Evolutionary conservation across 805 yeast species (phyloP).

Genomic region (Cyberlindnera bimundalis): DNA sequence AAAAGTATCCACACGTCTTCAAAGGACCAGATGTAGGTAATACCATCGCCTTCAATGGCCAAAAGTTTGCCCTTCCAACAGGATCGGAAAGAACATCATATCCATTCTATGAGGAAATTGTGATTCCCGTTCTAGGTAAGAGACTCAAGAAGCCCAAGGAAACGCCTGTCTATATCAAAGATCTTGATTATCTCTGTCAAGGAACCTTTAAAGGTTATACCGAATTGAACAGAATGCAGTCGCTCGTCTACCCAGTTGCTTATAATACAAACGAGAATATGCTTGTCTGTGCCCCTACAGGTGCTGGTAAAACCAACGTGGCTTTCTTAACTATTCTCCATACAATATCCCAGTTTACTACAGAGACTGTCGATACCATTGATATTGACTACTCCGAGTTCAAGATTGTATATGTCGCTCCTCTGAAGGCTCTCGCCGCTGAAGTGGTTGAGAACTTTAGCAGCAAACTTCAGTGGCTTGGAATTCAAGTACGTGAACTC

Average conservation of each 20-base stretch:
- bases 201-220: constrained; percentile 81
- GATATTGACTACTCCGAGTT: constrained; percentile 80
- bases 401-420: constrained; percentile 90
- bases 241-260: constrained; percentile 87
- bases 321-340: constrained; percentile 80
- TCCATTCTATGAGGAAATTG: constrained; percentile 72
- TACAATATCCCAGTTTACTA: constrained; percentile 68
- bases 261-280: constrained; percentile 91
- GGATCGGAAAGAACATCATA: constrained; percentile 70
- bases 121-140: constrained; percentile 69
- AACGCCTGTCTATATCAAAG: constrained; percentile 52
- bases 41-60: constrained; percentile 75
- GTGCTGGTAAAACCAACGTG: constrained; percentile 97
- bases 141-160: constrained; percentile 37
- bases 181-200: constrained; percentile 73
- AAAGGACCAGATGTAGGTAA: constrained; percentile 65
- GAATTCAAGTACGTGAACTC: constrained; percentile 79
- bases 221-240: constrained; percentile 81
- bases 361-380: constrained; percentile 47
- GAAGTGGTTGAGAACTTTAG: constrained; percentile 92
- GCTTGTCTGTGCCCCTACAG: constrained; percentile 96
- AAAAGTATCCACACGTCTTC: constrained; percentile 83
- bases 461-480: constrained; percentile 75
- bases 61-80: constrained; percentile 70
- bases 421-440: constrained; percentile 90